Evolutionary conservation across 2,329 filamentous ascomycete genomes (phyloP), one percentile per base, ranked within the genome.

Genomic region (Daldinia sp.): DNA sequence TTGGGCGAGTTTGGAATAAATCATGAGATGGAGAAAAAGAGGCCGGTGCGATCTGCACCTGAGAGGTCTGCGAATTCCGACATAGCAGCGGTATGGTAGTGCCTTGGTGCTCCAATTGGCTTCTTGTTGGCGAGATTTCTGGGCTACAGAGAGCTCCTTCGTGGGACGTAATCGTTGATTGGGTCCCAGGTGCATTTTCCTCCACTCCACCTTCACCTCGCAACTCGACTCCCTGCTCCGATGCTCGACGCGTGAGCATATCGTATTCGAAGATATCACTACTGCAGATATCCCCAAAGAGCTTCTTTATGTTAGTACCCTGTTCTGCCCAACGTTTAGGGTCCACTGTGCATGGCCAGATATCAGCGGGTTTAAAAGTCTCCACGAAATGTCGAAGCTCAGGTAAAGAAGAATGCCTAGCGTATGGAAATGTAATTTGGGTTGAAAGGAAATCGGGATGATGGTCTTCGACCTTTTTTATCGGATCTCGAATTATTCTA

Each of bases 321-420:
- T 89, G 82, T 30, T 82, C 81, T 2, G 81, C 63, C 94, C 94
- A 98, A 0, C 81, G 81, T 0, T 79, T 74, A 15, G 85, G 79
- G 67, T 93, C 86, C 1, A 91, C 88, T 0, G 93, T 97, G 75
- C 94, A 97, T 0, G 94, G 93, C 82, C 91, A 92, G 1, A 98
- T 83, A 73, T 98, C 93, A 51, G 81, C 88, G 0, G 94, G 94
- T 30, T 82, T 86, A 73, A 98, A 92, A 0, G 84, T 83, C 2
- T 83, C 77, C 0, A 97, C 84, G 0, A 98, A 81, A 60, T 89
- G 81, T 70, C 93, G 91, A 2, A 97, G 85, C 77, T 98, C 95
- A 0, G 84, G 82, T 67, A 96, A 95, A 0, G 93, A 97, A 0
- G 95, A 97, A 78, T 98, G 95, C 0, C 95, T 88, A 0, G 95